Conservation (phyloP, 2,329 filamentous ascomycete species). For the Helotiales sp. region DNA sequence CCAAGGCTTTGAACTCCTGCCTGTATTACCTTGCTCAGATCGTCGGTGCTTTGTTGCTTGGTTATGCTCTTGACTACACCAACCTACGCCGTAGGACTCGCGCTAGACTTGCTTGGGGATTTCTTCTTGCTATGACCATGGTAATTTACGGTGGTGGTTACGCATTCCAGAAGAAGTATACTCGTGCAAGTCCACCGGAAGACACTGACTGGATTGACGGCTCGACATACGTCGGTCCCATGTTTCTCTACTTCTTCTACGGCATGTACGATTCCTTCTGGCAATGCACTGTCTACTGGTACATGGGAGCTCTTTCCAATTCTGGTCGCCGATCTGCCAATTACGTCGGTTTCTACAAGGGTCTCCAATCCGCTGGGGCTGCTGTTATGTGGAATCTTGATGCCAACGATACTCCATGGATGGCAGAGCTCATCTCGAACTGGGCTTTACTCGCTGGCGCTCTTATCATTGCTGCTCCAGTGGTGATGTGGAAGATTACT, state of each 20-base stretch:
- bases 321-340: constrained; percentile 90
- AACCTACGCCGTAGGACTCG: constrained; percentile 62
- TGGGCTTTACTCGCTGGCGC: constrained; percentile 76
- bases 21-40: constrained; percentile 84
- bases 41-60: constrained; percentile 71
- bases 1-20: constrained; percentile 71
- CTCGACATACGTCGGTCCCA: constrained; percentile 69
- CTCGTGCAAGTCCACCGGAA: constrained; percentile 40
- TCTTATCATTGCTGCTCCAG: constrained; percentile 73
- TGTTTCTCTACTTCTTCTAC: constrained; percentile 90
- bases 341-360: constrained; percentile 88
- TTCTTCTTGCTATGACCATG: constrained; percentile 70
- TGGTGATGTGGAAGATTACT: constrained; percentile 77
- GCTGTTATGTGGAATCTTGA: constrained; percentile 77
- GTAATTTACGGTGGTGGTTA: constrained; percentile 82
- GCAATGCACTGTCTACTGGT: constrained; percentile 93
- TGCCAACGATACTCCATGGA: constrained; percentile 59
- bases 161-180: constrained; percentile 70
- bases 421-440: constrained; percentile 70
- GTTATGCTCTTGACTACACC: constrained; percentile 66
- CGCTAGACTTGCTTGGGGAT: constrained; percentile 63
- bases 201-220: constrained; percentile 62
- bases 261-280: constrained; percentile 87
- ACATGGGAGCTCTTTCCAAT: constrained; percentile 92
- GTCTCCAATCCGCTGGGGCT: constrained; percentile 83